Evolutionary conservation across 805 yeast genomes (phyloP), one percentile per base, ranked within the genome.

Genomic region (Kuraishia capsulata): DNA sequence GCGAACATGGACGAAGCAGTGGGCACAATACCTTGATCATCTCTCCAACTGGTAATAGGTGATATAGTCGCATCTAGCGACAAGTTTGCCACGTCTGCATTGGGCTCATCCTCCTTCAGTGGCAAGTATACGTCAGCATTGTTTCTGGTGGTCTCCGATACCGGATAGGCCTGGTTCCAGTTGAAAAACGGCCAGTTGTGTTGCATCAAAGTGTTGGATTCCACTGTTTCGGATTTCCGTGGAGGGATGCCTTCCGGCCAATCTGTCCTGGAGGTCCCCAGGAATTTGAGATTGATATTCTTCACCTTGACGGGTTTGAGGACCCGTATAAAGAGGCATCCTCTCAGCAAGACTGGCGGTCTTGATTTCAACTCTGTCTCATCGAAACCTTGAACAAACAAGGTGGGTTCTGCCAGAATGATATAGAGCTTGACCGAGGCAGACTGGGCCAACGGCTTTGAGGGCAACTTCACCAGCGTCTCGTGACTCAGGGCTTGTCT

Each of bases 231-330:
- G 14, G 66, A 65, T 46, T 78, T 78, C 53, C 82, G 85, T 0
- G 97, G 96, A 0, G 97, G 97, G 16, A 90, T 89, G 2, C 98
- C 98, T 52, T 92, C 97, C 3, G 97, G 97, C 96, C 97, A 89
- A 43, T 89, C 96, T 0, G 96, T 89, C 46, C 83, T 69, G 28
- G 83, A 73, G 2, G 57, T 53, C 1, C 96, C 97, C 38, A 69
- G 68, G 48, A 89, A 76, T 2, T 67, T 63, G 35, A 89, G 63
- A 4, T 62, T 54, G 10, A 89, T 73, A 16, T 72, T 54, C 56
- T 82, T 85, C 43, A 89, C 63, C 53, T 78, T 84, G 21, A 80
- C 67, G 0, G 90, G 80, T 50, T 86, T 87, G 34, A 77, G 49
- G 4, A 89, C 71, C 36, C 89, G 67, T 3, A 89, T 43, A 35